Conservation (phyloP, 164 flowering plant species). For the Brasenia schreberi region DNA sequence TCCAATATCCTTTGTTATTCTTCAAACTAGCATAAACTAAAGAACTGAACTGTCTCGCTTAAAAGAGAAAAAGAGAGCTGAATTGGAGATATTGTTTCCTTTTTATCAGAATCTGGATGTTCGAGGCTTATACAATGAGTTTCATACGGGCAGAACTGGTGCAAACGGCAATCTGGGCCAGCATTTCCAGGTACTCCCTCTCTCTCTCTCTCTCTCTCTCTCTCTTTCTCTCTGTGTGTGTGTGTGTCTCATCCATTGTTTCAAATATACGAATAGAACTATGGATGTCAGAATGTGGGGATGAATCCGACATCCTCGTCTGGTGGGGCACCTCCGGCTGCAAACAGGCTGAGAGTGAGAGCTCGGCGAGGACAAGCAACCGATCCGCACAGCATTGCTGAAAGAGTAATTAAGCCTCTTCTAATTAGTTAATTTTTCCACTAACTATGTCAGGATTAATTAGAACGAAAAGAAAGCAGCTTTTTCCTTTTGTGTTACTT, state of each 20-base stretch:
- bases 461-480: neutral
- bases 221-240: neutral
- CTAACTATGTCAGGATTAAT: neutral
- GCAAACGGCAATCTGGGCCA: slow-evolving; percentile 10
- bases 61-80: too few relatives aligned
- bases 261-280: slow-evolving; percentile 23
- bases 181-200: slow-evolving; percentile 30
- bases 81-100: neutral
- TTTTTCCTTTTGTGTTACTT: neutral
- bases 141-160: neutral
- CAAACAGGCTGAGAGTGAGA: slow-evolving; percentile 28
- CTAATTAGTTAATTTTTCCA: neutral
- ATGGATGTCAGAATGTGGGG: slow-evolving; percentile 24
- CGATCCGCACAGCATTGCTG: slow-evolving; percentile 42
- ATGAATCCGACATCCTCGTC: slow-evolving; percentile 26
- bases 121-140: neutral
- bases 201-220: neutral
- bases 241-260: neutral
- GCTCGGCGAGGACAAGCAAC: slow-evolving; percentile 43
- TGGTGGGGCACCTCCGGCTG: slow-evolving; percentile 28
- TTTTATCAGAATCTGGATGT: neutral
- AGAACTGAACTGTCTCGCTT: too few relatives aligned
- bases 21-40: neutral
- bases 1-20: too few relatives aligned
- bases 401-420: slow-evolving; percentile 18